Evolutionary conservation across 139 green algal species (phyloP), one percentile per base, ranked within the genome.

Genomic region (Penium margaritaceum): DNA sequence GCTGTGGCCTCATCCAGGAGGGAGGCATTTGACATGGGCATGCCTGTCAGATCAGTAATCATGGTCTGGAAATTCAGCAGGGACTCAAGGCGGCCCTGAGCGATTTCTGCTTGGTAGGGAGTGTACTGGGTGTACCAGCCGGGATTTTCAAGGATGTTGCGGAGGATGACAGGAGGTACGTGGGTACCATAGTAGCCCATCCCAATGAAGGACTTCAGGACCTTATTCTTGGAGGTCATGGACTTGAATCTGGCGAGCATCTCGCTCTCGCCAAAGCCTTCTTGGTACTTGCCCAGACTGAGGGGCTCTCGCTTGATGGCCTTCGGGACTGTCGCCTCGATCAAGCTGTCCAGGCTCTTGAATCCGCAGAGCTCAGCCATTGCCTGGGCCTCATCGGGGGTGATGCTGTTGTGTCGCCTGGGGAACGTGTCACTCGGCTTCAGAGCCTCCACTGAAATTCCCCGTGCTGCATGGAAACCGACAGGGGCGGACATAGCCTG

Each of bases 111-210:
- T 63, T 84, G 95, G 89, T 99, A 99, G 36, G 95, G 95, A 19
- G 95, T 99, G 89, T 99, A 99, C 87, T 99, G 95, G 0, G 95
- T 99, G 91, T 99, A 99, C 95, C 95, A 99, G 15, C 95, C 95
- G 6, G 95, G 95, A 85, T 98, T 99, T 85, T 99, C 95, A 79
- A 99, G 89, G 63, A 99, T 79, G 83, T 98, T 98, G 66, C 95
- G 86, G 75, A 94, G 87, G 80, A 99, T 97, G 47, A 98, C 94
- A 7, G 89, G 77, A 4, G 95, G 94, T 29, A 93, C 58, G 78
- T 93, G 84, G 1, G 91, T 97, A 80, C 84, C 85, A 83, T 99
- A 94, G 88, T 99, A 99, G 43, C 95, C 95, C 90, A 96, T 96
- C 71, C 95, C 95, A 14, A 98, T 86, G 88, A 88, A 98, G 36